Percentiles rank a stretch among this genome's conserved stretches.
Evolutionary conservation across 75 land plant species (phyloP).

Genomic region (Selaginella tamariscina): DNA sequence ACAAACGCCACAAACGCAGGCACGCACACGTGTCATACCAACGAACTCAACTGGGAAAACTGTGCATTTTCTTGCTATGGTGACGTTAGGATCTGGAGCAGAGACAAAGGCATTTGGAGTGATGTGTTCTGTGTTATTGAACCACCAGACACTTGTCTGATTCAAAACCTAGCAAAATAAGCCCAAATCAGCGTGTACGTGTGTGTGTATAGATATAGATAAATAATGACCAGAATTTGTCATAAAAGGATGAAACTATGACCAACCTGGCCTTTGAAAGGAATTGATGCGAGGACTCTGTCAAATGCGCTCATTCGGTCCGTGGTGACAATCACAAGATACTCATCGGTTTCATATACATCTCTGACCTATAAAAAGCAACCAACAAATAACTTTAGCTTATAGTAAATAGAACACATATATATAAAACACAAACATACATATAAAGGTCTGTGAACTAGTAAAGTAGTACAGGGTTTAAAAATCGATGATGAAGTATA

Average conservation of each 20-base stretch:
- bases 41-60: conserved; percentile 98
- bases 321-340: conserved; percentile 80
- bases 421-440: neutral
- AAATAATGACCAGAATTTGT: neutral
- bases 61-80: conserved; percentile 86
- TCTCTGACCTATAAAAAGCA: conserved; percentile 67
- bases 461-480: neutral
- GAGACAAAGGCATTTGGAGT: conserved; percentile 71
- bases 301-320: conserved; percentile 96
- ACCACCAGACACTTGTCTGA: conserved; percentile 98
- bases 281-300: conserved; percentile 85
- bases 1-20: neutral
- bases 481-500: neutral
- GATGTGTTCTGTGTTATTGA: conserved; percentile 59
- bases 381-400: neutral
- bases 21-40: conserved; percentile 28
- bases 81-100: conserved; percentile 83
- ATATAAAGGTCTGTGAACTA: neutral
- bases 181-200: neutral
- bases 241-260: neutral
- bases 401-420: neutral
- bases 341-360: conserved; percentile 71
- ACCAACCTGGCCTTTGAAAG: conserved; percentile 94
- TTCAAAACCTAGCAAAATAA: conserved; percentile 59
- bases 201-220: neutral